phyloP scores from a whole-genome alignment of 208 protist species.

The Trypanosoma lewisi region DNA sequence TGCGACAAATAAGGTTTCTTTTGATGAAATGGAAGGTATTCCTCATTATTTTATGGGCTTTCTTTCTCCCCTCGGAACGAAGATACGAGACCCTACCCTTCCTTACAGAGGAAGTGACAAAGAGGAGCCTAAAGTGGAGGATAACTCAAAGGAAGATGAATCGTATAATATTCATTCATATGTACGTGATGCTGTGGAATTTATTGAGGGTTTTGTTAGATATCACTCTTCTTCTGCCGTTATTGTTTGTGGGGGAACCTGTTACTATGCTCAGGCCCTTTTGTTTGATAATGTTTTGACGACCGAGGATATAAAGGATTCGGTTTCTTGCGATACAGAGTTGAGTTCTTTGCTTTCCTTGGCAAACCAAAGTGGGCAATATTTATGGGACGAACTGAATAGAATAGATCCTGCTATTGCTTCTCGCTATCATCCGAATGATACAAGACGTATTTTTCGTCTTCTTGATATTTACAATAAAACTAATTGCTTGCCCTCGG shows the following conservation, averaged over 20 bases:
- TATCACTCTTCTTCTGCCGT: slow-evolving; percentile 39
- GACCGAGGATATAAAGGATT: slow-evolving; percentile 20
- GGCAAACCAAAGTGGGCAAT: slow-evolving; percentile 10
- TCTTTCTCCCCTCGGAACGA: slow-evolving; percentile 35
- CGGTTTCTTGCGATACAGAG: neutral
- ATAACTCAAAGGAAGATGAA: neutral
- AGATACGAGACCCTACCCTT: slow-evolving; percentile 23
- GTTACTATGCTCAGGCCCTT: slow-evolving; percentile 73
- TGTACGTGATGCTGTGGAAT: slow-evolving; percentile 39
- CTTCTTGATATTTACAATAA: slow-evolving; percentile 73
- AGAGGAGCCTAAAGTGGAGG: neutral
- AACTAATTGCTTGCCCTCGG: slow-evolving; percentile 51
- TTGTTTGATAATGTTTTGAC: slow-evolving; percentile 64
- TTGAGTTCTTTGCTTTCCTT: neutral
- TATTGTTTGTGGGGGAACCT: slow-evolving; percentile 81
- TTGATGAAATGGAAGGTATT: slow-evolving; percentile 50
- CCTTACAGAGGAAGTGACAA: slow-evolving; percentile 28
- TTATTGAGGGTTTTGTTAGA: slow-evolving; percentile 52
- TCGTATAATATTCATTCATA: slow-evolving; percentile 59
- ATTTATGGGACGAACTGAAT: slow-evolving; percentile 55
- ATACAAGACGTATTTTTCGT: slow-evolving; percentile 69
- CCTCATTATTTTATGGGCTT: slow-evolving; percentile 81
- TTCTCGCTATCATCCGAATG: slow-evolving; percentile 78
- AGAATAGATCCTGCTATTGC: slow-evolving; percentile 71
- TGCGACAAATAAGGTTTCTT: slow-evolving; percentile 81